Evolutionary conservation across 2,329 filamentous ascomycete genomes (phyloP).

Genomic region (Pseudogymnoascus sp.): DNA sequence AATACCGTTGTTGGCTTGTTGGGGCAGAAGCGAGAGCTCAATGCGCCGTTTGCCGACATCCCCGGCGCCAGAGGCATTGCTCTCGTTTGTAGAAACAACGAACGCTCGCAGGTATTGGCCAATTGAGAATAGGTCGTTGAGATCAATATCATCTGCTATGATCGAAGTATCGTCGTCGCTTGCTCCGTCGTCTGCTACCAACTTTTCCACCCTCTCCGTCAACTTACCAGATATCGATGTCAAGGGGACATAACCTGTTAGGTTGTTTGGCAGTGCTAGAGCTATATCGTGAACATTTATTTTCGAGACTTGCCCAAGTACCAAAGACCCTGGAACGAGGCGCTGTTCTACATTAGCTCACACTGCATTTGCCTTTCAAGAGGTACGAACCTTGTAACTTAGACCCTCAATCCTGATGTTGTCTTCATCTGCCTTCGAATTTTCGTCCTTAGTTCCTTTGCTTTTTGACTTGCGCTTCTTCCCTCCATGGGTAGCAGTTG

Average conservation of each 20-base stretch:
- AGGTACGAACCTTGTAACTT: constrained; percentile 68
- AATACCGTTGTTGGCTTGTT: constrained; percentile 69
- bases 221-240: constrained; percentile 83
- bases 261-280: constrained; percentile 83
- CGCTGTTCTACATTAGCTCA: constrained; percentile 45
- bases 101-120: constrained; percentile 85
- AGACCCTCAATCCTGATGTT: constrained; percentile 73
- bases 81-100: constrained; percentile 71
- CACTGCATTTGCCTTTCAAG: constrained; percentile 14
- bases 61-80: constrained; percentile 34
- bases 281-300: constrained; percentile 75
- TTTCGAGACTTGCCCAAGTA: constrained; percentile 77
- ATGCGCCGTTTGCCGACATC: constrained; percentile 72
- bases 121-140: constrained; percentile 66
- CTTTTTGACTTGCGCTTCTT: constrained; percentile 46
- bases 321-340: constrained; percentile 74
- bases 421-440: constrained; percentile 40
- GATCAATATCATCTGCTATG: constrained; percentile 54
- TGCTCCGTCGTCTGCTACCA: constrained; percentile 52
- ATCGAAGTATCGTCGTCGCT: constrained; percentile 38
- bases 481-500: constrained; percentile 24
- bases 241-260: constrained; percentile 81
- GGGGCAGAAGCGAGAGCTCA: constrained; percentile 77
- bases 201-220: constrained; percentile 64
- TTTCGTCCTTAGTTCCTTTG: constrained; percentile 46